These are phyloP conservation scores for Trichoderma sp. DNA, from an alignment of 2,329 filamentous ascomycete species.

Conservation along the genomic window DNA sequence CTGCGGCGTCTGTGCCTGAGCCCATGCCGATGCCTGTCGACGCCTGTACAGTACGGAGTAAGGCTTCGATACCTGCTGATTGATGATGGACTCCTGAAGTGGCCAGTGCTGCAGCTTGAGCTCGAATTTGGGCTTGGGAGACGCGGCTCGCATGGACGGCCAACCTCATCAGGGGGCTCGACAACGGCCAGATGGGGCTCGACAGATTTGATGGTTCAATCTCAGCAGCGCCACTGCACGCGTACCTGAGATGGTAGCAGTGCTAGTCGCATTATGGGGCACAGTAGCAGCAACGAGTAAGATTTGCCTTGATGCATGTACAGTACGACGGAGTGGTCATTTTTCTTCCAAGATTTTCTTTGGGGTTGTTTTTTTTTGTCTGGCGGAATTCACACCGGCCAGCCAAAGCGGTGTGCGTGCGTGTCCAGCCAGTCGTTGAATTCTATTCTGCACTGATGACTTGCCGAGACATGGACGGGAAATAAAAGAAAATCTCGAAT, in stretches of 20 bases:
- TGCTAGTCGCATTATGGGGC: neutral
- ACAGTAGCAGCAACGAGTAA: neutral
- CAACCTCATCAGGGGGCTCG: slow-evolving; percentile 10
- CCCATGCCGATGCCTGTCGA: neutral
- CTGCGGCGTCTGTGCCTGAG: neutral
- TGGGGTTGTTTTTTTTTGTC: neutral
- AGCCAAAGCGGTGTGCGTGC: neutral
- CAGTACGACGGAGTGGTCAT: neutral
- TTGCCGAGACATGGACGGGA: neutral
- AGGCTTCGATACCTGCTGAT: neutral
- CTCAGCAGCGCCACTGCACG: slow-evolving; percentile 10
- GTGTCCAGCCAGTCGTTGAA: neutral
- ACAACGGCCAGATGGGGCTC: slow-evolving; percentile 10
- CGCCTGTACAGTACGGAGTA: neutral
- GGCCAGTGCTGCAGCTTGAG: slow-evolving; percentile 7
- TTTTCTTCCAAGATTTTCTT: neutral
- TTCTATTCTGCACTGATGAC: neutral
- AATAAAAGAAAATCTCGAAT: neutral
- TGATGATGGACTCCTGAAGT: slow-evolving; percentile 18
- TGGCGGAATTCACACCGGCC: neutral
- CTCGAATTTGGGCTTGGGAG: neutral
- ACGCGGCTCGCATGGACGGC: slow-evolving; percentile 8
- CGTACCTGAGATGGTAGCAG: slow-evolving; percentile 2
- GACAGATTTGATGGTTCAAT: slow-evolving; percentile 10
- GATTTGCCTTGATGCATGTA: neutral